Evolutionary conservation across 805 yeast genomes (phyloP), one percentile per base, ranked within the genome.

Genomic region (Tetrapisispora fleetii): DNA sequence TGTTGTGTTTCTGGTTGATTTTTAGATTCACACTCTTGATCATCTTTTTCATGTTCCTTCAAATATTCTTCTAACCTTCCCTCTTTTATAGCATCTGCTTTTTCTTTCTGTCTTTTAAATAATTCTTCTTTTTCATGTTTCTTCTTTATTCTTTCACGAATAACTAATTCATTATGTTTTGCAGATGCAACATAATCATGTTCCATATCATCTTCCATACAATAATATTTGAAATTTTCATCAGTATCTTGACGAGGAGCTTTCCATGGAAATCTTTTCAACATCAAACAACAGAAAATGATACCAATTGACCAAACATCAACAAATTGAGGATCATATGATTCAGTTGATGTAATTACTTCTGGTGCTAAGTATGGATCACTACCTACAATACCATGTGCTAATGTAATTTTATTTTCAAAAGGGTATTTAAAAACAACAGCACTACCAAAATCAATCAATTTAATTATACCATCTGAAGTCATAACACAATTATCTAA

Each of bases 331-430:
- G 95, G 90, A 63, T 85, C 88, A 61, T 84, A 85, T 30, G 75
- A 74, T 40, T 62, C 63, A 2, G 67, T 60, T 2, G 75, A 69
- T 2, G 71, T 62, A 47, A 83, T 69, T 17, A 84, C 90, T 65
- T 85, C 95, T 0, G 95, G 95, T 1, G 93, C 93, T 56, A 85
- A 72, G 63, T 85, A 85, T 11, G 95, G 95, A 66, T 85, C 95
- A 16, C 87, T 80, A 13, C 95, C 95, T 48, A 85, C 90, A 52
- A 85, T 77, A 6, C 93, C 93, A 57, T 79, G 87, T 9, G 85
- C 79, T 59, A 73, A 72, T 16, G 79, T 79, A 17, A 75, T 68
- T 37, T 73, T 74, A 40, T 73, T 76, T 56, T 80, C 85, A 60
- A 77, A 81, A 4, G 93, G 93, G 58, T 84, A 84, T 57, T 79